Base-by-base conservation (phyloP, 2,329 filamentous ascomycete genomes). In the Fusarium nematophilum region DNA sequence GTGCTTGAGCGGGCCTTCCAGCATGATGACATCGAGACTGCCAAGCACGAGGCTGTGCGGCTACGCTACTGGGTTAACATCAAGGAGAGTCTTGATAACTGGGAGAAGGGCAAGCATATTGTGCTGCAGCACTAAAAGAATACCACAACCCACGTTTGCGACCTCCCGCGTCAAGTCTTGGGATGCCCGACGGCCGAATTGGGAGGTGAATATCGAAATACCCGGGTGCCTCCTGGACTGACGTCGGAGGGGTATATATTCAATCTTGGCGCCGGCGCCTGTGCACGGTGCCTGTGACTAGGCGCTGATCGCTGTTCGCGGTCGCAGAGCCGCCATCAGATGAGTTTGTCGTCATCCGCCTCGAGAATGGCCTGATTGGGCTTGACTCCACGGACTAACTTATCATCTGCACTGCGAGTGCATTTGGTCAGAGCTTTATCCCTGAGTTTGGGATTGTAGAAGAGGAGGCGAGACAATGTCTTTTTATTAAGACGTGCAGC, bases 21-120 rank as follows among this genome's bases (percentile, higher is more conserved):
- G 59, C 68, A 74, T 8, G 90, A 89, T 42, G 86, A 94, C 71
- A 72, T 91, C 31, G 82, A 87, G 33, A 76, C 59, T 8, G 94
- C 93, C 13, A 87, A 84, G 76, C 76, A 72, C 57, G 92, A 96
- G 82, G 88, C 89, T 38, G 87, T 97, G 2, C 82, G 85, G 73
- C 76, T 97, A 78, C 82, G 92, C 73, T 98, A 97, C 79, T 97
- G 94, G 94, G 84, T 90, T 51, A 97, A 93, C 76, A 89, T 98
- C 58, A 84, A 87, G 59, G 90, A 96, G 75, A 90, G 88, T 39
- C 79, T 97, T 70, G 81, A 90, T 72, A 86, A 88, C 60, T 97
- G 94, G 93, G 92, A 97, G 81, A 86, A 82, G 68, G 93, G 92
- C 5, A 89, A 86, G 78, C 78, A 78, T 6, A 72, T 83, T 48